Evolutionary conservation across 2,329 filamentous ascomycete genomes (phyloP), one percentile per base, ranked within the genome.

Genomic region (Epichloe elymi): DNA sequence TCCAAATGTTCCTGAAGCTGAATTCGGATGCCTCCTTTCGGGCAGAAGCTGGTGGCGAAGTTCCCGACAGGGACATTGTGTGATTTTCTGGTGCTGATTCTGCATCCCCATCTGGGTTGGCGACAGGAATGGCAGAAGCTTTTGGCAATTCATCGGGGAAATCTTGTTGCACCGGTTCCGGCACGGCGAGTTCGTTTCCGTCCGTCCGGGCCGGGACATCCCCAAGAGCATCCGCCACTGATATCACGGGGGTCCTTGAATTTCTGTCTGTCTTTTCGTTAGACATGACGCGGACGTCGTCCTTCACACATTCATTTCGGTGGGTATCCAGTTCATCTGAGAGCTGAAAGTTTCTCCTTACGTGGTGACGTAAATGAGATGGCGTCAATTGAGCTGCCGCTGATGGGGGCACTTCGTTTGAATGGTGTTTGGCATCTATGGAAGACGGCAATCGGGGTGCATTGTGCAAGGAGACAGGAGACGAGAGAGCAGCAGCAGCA

Each of bases 381-480:
- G 51, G 53, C 14, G 49, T 51, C 14, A 48, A 46, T 35, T 49
- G 54, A 19, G 46, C 41, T 14, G 47, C 37, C 23, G 20, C 30
- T 46, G 41, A 48, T 19, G 43, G 39, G 14, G 23, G 17, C n/a
- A 39, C 20, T n/a, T 50, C 33, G 26, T 20, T 19, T 12, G 20
- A 23, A 2, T 15, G 40, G 36, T 20, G 51, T 40, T 30, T 48
- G 33, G 8, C 51, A 41, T 17, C 49, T 38, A 14, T 46, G 36
- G 19, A 19, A 26, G 38, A 46, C 23, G 17, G n/a, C 36, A 33
- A 19, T 19, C 37, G 26, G 19, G 43, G 26, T 7, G 11, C 50
- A 44, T 53, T 56, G 47, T 17, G 54, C 37, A 60, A 54, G 4
- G 64, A 67, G 11, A 64, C 55, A 5, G 61, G 62, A 3, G 60